phyloP scores from a whole-genome alignment of 2,329 filamentous ascomycete species.

The Aspergillus ustus region DNA sequence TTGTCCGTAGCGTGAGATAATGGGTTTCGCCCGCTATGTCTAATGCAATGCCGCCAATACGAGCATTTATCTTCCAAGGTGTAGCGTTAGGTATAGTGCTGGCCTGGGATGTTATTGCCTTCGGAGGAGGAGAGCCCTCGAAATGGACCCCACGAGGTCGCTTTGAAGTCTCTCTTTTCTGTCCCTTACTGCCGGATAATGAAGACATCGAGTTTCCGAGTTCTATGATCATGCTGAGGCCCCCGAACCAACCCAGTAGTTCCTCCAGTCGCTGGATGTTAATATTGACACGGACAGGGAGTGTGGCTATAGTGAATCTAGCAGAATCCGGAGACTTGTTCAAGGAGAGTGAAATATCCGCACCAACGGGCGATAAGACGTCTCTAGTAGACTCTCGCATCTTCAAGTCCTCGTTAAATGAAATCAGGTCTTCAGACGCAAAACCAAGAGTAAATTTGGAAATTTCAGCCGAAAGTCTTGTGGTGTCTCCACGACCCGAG shows the following conservation, averaged over 20 bases:
- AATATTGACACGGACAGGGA: conserved; percentile 75
- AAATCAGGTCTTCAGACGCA: conserved; percentile 55
- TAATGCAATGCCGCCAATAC: conserved; percentile 76
- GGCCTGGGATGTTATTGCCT: conserved; percentile 19
- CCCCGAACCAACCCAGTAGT: conserved; percentile 85
- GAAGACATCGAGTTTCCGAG: conserved; percentile 83
- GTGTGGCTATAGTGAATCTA: conserved; percentile 68
- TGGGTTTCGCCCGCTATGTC: conserved; percentile 79
- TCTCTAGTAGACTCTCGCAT: conserved; percentile 53
- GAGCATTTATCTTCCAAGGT: conserved; percentile 70
- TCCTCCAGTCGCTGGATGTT: conserved; percentile 84
- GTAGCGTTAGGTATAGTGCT: conserved; percentile 21
- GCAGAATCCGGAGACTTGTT: conserved; percentile 35
- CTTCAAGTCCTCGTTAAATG: conserved; percentile 54
- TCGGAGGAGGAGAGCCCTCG: conserved; percentile 47
- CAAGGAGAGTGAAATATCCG: conserved; percentile 46
- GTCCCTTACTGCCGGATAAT: conserved; percentile 59
- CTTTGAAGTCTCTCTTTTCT: conserved; percentile 36
- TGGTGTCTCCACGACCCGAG: conserved; percentile 25
- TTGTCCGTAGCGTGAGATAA: conserved; percentile 74
- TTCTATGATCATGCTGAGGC: conserved; percentile 87
- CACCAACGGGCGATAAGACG: conserved; percentile 38
- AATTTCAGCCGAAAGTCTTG: conserved; percentile 36
- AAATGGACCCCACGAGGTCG: conserved; percentile 61
- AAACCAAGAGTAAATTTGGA: conserved; percentile 54